A percentile compares a stretch with the other conserved stretches of the same genome.
phyloP scores from a whole-genome alignment of 23 red algal genomes.

The Gracilaria vermiculophylla region DNA sequence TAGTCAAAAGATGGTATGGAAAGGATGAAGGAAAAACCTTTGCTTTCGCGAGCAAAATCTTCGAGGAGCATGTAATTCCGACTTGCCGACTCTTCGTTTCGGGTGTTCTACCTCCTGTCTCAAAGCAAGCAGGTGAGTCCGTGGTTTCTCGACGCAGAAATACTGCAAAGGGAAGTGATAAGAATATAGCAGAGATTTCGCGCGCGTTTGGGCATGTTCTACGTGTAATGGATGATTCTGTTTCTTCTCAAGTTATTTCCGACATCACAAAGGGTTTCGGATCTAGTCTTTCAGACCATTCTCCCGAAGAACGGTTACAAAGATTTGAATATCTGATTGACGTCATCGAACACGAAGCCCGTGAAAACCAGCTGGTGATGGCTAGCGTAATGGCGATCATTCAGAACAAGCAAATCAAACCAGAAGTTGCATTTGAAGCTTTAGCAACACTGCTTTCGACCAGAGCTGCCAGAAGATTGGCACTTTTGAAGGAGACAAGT shows the following conservation, averaged over 20 bases:
- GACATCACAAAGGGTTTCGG: not conserved
- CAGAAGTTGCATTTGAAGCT: not conserved
- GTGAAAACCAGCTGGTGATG: not conserved
- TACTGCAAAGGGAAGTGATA: not conserved
- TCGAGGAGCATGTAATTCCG: constrained; percentile 5
- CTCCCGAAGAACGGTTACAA: not conserved
- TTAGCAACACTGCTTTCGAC: not conserved
- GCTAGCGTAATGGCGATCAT: not conserved
- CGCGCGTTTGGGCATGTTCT: constrained; percentile 4
- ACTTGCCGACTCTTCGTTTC: constrained; percentile 19
- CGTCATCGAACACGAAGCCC: not conserved
- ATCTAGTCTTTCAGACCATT: not conserved
- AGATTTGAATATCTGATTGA: constrained; percentile 14
- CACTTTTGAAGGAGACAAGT: not conserved
- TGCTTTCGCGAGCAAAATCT: constrained; percentile 7
- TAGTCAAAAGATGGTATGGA: not conserved
- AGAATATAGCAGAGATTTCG: not conserved
- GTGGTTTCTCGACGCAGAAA: not conserved
- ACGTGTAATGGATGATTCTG: not conserved
- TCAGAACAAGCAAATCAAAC: not conserved
- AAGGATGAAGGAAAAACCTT: not conserved
- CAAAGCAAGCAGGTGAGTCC: not conserved
- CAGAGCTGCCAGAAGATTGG: not conserved
- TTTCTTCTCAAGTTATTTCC: constrained; percentile 3
- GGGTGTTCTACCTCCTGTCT: constrained; percentile 9